Evolutionary conservation across 2,329 filamentous ascomycete species (phyloP).

Genomic region (Beauveria pseudobassiana): DNA sequence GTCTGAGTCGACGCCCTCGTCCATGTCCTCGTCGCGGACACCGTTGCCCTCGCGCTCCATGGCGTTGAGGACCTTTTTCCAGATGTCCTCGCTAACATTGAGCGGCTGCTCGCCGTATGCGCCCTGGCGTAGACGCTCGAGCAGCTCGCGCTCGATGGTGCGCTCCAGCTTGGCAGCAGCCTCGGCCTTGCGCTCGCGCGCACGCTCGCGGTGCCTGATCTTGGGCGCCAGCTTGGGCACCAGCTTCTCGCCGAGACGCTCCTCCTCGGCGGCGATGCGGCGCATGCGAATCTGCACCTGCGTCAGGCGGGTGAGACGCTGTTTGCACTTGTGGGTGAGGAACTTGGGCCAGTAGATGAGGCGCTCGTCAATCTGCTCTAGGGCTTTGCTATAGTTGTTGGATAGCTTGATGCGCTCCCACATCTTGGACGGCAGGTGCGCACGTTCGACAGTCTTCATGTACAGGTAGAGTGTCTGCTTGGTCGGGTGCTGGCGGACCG

Average conservation of each 20-base stretch:
- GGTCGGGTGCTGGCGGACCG: constrained; percentile 73
- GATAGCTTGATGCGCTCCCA: constrained; percentile 92
- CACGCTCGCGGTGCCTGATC: constrained; percentile 67
- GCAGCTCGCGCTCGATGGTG: constrained; percentile 89
- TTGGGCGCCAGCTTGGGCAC: constrained; percentile 90
- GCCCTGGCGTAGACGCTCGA: constrained; percentile 83
- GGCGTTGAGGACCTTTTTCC: constrained; percentile 92
- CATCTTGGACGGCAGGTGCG: constrained; percentile 80
- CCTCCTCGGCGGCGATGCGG: constrained; percentile 80
- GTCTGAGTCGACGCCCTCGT: constrained; percentile 76
- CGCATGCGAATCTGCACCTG: constrained; percentile 81
- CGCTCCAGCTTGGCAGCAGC: constrained; percentile 88
- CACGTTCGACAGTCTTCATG: constrained; percentile 90
- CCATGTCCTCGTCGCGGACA: constrained; percentile 75
- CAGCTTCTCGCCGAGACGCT: constrained; percentile 77
- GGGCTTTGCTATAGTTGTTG: constrained; percentile 81
- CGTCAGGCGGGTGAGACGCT: constrained; percentile 82
- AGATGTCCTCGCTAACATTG: constrained; percentile 90
- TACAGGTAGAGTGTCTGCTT: constrained; percentile 86
- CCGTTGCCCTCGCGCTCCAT: constrained; percentile 84
- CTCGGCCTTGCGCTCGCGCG: constrained; percentile 69
- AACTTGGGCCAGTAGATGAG: constrained; percentile 95
- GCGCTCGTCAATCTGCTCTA: constrained; percentile 78
- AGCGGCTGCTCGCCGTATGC: constrained; percentile 91
- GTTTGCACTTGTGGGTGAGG: constrained; percentile 89